Conservation (phyloP, 148 eudicot species). For the Chenopodium quinoa region DNA sequence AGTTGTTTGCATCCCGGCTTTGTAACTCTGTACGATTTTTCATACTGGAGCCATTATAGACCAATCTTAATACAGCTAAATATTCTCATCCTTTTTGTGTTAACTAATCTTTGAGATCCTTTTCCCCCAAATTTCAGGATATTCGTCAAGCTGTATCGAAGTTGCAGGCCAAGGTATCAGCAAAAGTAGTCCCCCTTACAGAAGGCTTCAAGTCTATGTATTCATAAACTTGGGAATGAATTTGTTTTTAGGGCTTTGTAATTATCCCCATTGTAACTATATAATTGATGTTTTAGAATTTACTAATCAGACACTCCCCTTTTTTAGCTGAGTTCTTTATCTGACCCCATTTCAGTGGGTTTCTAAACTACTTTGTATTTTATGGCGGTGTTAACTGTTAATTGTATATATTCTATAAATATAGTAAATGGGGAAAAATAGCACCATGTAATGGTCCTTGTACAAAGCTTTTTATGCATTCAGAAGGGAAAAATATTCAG, state of each 20-base stretch:
- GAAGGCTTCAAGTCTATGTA: conserved; percentile 79
- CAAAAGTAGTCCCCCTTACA: conserved; percentile 76
- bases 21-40: not conserved
- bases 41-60: not conserved
- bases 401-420: no score
- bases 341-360: not conserved
- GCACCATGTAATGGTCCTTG: no score
- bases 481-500: no score
- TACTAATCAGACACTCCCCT: not conserved
- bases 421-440: no score
- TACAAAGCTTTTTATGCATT: no score
- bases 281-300: not conserved
- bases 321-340: not conserved
- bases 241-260: not conserved
- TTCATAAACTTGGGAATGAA: not conserved
- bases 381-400: not conserved
- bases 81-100: not conserved
- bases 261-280: conserved; percentile 12
- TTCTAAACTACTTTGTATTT: not conserved
- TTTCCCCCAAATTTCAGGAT: conserved; percentile 44
- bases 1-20: not conserved
- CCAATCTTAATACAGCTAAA: not conserved
- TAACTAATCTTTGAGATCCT: not conserved
- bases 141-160: conserved; percentile 83
- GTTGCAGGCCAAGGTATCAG: conserved; percentile 79